These are phyloP conservation scores for Boletus rubescentipes DNA, from an alignment of 768 basidiomycete species.

Conservation along the genomic window DNA sequence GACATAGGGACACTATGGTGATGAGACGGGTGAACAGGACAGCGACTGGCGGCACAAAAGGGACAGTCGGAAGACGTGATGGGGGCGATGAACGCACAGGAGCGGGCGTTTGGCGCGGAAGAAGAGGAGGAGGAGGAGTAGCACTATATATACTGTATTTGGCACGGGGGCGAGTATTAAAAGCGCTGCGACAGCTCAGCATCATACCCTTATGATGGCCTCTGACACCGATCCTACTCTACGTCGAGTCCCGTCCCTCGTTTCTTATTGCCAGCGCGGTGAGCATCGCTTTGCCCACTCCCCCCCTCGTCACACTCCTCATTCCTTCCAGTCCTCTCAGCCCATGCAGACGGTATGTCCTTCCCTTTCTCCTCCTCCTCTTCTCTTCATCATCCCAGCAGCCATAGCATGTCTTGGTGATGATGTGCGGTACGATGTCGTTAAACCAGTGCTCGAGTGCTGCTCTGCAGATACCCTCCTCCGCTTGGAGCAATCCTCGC, in stretches of 20 bases:
- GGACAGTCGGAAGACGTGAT: constrained; percentile 77
- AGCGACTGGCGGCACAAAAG: constrained; percentile 76
- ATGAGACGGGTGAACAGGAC: constrained; percentile 47
- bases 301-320: constrained; percentile 9
- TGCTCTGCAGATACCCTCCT: constrained; percentile 71
- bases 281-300: constrained; percentile 21
- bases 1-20: constrained; percentile 1
- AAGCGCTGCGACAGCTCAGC: constrained; percentile 6
- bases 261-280: constrained; percentile 75
- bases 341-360: constrained; percentile 60
- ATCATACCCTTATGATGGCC: constrained; percentile 20
- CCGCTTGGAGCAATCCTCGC: constrained; percentile 66
- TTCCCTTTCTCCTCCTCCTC: not conserved
- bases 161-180: constrained; percentile 17
- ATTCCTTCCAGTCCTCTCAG: constrained; percentile 48
- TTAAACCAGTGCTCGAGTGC: constrained; percentile 71
- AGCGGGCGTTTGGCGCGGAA: constrained; percentile 51
- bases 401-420: constrained; percentile 66
- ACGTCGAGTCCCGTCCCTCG: constrained; percentile 59
- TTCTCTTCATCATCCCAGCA: constrained; percentile 29
- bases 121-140: constrained; percentile 31
- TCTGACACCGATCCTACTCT: constrained; percentile 33
- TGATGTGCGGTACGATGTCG: constrained; percentile 56
- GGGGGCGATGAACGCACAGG: constrained; percentile 81
- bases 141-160: constrained; percentile 9